Conservation (phyloP, 805 yeast genomes). For the Grigorovia jiainica region DNA sequence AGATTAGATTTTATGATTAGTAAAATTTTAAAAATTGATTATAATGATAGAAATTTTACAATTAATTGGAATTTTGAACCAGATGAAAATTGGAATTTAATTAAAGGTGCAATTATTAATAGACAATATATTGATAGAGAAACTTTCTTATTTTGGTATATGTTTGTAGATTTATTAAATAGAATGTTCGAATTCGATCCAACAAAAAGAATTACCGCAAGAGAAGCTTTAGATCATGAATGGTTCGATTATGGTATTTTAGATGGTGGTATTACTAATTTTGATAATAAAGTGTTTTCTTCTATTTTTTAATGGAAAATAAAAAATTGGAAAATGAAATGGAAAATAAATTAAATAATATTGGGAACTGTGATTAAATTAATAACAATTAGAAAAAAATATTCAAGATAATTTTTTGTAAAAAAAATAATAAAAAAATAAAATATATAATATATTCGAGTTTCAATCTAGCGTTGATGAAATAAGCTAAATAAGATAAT, state of each 20-base stretch:
- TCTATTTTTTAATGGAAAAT: neutral
- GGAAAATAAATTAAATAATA: neutral
- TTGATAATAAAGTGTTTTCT: conserved; percentile 6
- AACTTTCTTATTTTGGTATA: conserved; percentile 74
- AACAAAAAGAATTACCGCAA: conserved; percentile 58
- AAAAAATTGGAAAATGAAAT: neutral
- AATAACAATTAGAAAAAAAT: neutral
- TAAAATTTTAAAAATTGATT: conserved; percentile 21
- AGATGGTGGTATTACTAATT: conserved; percentile 41
- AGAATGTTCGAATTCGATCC: conserved; percentile 67
- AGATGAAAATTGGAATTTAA: conserved; percentile 24
- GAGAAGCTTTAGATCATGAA: conserved; percentile 68
- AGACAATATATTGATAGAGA: conserved; percentile 35
- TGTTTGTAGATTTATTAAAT: conserved; percentile 60
- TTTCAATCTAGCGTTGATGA: neutral
- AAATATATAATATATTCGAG: no score
- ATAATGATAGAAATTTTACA: conserved; percentile 17
- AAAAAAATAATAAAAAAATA: neutral
- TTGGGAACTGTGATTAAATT: neutral
- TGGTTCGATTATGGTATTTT: conserved; percentile 63
- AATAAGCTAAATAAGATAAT: neutral
- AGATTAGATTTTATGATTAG: conserved; percentile 25
- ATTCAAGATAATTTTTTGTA: neutral
- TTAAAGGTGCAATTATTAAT: conserved; percentile 7
- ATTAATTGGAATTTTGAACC: conserved; percentile 25